Evolutionary conservation across 331 rosid genomes (phyloP), one percentile per base, ranked within the genome.

Genomic region (Acacia pycnantha): DNA sequence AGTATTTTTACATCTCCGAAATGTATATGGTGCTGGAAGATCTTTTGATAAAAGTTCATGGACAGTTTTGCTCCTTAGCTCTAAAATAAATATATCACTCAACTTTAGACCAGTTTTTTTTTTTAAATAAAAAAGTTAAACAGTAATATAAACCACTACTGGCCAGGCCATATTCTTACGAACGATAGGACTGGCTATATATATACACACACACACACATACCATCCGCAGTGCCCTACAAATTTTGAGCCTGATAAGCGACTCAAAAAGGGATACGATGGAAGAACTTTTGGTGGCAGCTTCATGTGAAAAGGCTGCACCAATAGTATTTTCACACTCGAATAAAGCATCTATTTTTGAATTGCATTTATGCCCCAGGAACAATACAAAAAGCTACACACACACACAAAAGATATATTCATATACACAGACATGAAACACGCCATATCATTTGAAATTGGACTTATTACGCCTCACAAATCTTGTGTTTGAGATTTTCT

Each of bases 231-330:
- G 76, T 87, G 80, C 82, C 93, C 93, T 86, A 81, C 90, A 85
- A 41, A 80, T 85, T 87, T 90, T 70, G 84, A 82, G 90, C 84
- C 86, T 1, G 54, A 85, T 72, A 13, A 54, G 11, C 0, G 66
- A 27, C 88, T 50, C 85, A 81, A 82, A 87, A 87, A 84, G 5
- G 59, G 66, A 11, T 24, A 13, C 33, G 16, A 59, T 24, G 6
- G 33, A 59, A 83, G 85, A 71, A 72, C 91, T 85, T 88, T 91
- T 19, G 58, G 50, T 77, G 84, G 88, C 88, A 86, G 27, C 88
- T 85, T 82, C 43, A 31, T 65, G 79, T 16, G 73, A 83, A 82
- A 87, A 85, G 82, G 84, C 87, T 83, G 87, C 87, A 84, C 86
- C 83, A 70, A 70, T 70, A 70, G 44, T 69, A 73, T 61, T 74